phyloP scores from a whole-genome alignment of 495 filamentous ascomycete genomes.

The Hypoxylon subgilvum region DNA sequence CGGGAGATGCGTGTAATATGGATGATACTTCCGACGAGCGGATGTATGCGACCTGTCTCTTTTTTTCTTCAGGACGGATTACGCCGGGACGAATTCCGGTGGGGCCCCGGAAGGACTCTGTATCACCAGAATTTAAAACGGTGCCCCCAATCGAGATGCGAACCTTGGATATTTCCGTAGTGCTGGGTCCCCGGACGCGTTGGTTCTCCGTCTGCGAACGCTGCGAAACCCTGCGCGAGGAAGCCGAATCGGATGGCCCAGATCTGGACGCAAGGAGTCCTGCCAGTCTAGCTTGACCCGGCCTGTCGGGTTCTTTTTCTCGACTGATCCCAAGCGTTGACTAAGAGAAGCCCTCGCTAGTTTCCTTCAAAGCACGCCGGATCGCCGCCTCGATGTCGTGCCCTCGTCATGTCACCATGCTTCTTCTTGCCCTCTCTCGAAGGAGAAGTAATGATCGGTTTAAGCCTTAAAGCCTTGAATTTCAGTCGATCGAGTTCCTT shows the following conservation, averaged over 20 bases:
- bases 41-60: too few species aligned
- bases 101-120: too few species aligned
- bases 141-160: too few species aligned
- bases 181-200: too few species aligned
- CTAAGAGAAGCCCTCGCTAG: neutral
- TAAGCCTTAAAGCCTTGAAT: neutral
- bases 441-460: neutral
- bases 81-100: too few species aligned
- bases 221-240: neutral
- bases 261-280: constrained; percentile 8
- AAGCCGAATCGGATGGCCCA: neutral
- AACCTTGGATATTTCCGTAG: too few species aligned
- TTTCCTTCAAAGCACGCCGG: neutral
- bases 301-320: neutral
- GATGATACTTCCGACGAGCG: too few species aligned
- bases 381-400: neutral
- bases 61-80: too few species aligned
- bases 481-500: neutral
- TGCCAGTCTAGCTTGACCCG: neutral
- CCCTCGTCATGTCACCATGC: neutral
- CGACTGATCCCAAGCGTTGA: neutral
- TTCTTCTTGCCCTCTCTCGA: neutral
- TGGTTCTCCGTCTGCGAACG: neutral
- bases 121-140: too few species aligned
- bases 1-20: too few species aligned